Percentiles rank a stretch among this genome's conserved stretches.
Evolutionary conservation across 768 basidiomycete species (phyloP).

Genomic region (Lyophyllum decastes): DNA sequence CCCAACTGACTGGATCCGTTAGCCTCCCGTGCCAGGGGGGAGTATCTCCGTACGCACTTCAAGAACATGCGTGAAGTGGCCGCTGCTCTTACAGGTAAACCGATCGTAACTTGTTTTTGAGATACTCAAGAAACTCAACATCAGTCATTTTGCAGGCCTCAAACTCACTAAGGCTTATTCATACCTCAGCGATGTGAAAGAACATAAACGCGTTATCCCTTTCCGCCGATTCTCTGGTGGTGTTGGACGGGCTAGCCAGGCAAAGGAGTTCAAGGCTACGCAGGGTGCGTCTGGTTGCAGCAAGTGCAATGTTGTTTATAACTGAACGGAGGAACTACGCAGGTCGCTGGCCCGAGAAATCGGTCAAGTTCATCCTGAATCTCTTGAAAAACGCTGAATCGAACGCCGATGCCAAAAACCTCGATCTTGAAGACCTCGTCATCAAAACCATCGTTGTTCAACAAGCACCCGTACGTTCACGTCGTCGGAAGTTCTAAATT

Average conservation of each 20-base stretch:
- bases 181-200: constrained; percentile 91
- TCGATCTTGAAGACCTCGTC: constrained; percentile 87
- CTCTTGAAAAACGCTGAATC: constrained; percentile 99
- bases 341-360: constrained; percentile 99
- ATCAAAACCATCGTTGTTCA: constrained; percentile 99
- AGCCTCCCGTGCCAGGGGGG: constrained; percentile 92
- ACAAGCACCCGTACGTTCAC: constrained; percentile 89
- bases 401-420: constrained; percentile 96
- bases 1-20: constrained; percentile 25
- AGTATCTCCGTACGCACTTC: constrained; percentile 99
- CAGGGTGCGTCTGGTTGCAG: constrained; percentile 66
- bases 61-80: constrained; percentile 99
- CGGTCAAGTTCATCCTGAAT: constrained; percentile 90
- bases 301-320: background rate
- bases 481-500: background rate
- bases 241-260: constrained; percentile 93
- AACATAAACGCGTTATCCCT: constrained; percentile 96
- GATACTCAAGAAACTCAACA: constrained; percentile 2
- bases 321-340: background rate
- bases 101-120: background rate
- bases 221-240: constrained; percentile 96
- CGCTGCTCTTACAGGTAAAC: constrained; percentile 83
- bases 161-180: constrained; percentile 93
- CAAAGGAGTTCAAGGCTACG: constrained; percentile 94
- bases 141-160: constrained; percentile 59